Base-by-base conservation (phyloP, 345 rosid genomes). In the Eucalyptus leucophloia region DNA sequence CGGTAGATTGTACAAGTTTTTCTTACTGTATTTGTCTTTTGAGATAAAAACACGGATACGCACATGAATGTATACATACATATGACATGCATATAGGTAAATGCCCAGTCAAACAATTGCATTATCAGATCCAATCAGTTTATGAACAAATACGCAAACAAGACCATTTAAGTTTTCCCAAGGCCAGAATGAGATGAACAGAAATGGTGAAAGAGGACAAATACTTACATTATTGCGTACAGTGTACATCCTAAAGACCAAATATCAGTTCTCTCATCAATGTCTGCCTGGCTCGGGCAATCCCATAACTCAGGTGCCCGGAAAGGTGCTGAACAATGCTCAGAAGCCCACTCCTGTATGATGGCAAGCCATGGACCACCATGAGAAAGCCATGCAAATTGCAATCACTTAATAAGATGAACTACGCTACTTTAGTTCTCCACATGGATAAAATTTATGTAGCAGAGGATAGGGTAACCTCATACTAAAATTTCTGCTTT, bases 261-360 rank as follows among this genome's bases (percentile, higher is more conserved):
- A 44, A 98, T 94, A 91, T 98, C 99, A 42, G 98, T 97, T 93
- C 99, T 96, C 94, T 97, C 99, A 90, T 98, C 99, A 88, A 98
- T 96, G 93, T 96, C 97, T 28, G 93, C 95, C 89, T 98, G 96
- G 89, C 99, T 98, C 50, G 99, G 99, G 93, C 99, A 96, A 90
- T 98, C 99, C 99, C 99, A 98, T 87, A 98, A 94, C 92, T 97
- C 99, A 32, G 99, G 99, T 89, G 99, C 99, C 93, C 99, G 96
- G 91, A 95, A 94, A 72, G 99, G 99, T 90, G 99, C 99, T 88
- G 99, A 95, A 92, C 98, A 96, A 93, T 98, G 99, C 91, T 96
- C 98, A 86, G 99, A 90, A 92, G 99, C 96, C 99, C 99, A 97
- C 91, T 98, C 99, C 99, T 98, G 89, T 49, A 89, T 16, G 86